These are phyloP conservation scores for Ceratobasidium sp. DNA, from an alignment of 1,284 basidiomycete species.

Conservation along the genomic window DNA sequence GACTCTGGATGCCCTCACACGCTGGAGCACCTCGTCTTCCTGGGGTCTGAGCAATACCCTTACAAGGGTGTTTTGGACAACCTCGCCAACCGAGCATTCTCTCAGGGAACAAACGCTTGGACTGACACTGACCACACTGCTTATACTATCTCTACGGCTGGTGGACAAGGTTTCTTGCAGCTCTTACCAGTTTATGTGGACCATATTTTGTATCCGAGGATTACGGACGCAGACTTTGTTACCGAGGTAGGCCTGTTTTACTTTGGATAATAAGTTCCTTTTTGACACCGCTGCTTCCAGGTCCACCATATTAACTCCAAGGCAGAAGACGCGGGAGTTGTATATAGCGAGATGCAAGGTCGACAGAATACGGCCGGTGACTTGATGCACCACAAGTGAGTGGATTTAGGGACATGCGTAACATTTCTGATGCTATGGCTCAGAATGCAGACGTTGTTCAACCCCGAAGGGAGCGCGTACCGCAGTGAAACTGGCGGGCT, in stretches of 20 bases:
- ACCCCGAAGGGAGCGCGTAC: slow-evolving; percentile 89
- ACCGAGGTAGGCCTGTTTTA: slow-evolving; percentile 76
- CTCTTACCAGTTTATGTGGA: slow-evolving; percentile 96
- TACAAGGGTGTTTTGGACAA: slow-evolving; percentile 98
- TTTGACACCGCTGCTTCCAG: slow-evolving; percentile 57
- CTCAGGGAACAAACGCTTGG: slow-evolving; percentile 87
- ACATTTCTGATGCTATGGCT: slow-evolving; percentile 6
- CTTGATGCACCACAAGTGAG: slow-evolving; percentile 87
- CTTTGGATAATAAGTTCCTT: not conserved
- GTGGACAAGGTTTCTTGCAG: slow-evolving; percentile 94
- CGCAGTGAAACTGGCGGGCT: slow-evolving; percentile 97
- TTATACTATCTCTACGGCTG: slow-evolving; percentile 98
- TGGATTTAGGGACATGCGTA: not conserved
- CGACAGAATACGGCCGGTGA: slow-evolving; percentile 93
- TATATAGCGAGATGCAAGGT: slow-evolving; percentile 99
- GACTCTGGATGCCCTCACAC: slow-evolving; percentile 96
- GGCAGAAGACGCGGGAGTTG: slow-evolving; percentile 95
- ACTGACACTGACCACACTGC: slow-evolving; percentile 91
- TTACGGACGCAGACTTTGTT: slow-evolving; percentile 90
- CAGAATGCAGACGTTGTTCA: slow-evolving; percentile 84
- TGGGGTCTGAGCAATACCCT: slow-evolving; percentile 94
- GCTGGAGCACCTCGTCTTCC: slow-evolving; percentile 93
- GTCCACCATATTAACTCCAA: slow-evolving; percentile 93
- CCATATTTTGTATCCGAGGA: slow-evolving; percentile 96
- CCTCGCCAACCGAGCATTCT: slow-evolving; percentile 97